Conservation (phyloP, 2,329 filamentous ascomycete species). For the Ophiocordyceps robertsii region DNA sequence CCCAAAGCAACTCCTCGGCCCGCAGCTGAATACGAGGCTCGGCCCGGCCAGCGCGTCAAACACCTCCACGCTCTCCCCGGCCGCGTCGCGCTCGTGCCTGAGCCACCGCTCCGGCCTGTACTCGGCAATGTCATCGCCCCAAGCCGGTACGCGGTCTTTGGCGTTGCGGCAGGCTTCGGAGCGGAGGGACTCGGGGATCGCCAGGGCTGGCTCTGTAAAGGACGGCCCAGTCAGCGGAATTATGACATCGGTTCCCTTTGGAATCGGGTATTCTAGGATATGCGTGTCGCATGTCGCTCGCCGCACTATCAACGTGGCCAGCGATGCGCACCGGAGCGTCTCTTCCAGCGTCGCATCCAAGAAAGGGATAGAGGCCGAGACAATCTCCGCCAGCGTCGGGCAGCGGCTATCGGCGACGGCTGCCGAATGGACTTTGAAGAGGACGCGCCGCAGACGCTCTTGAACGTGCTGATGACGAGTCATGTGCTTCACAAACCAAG, state of each 20-base stretch:
- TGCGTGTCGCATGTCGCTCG: conserved; percentile 16
- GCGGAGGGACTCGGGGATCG: conserved; percentile 14
- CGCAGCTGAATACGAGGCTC: conserved; percentile 20
- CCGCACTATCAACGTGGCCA: conserved; percentile 16
- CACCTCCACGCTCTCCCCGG: conserved; percentile 5
- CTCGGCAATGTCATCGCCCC: conserved; percentile 15
- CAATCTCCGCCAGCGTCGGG: conserved; percentile 18
- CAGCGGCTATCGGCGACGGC: conserved; percentile 10
- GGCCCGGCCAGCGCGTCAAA: conserved; percentile 22
- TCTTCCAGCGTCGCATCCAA: conserved; percentile 25
- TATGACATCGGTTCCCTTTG: conserved; percentile 19
- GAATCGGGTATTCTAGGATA: conserved; percentile 18
- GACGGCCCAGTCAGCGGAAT: conserved; percentile 14
- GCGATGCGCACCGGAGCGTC: conserved; percentile 16
- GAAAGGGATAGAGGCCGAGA: conserved; percentile 14
- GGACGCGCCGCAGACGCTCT: conserved; percentile 10
- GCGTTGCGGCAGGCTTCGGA: conserved; percentile 10
- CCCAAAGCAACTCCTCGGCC: conserved; percentile 24
- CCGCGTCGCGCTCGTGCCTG: conserved; percentile 2
- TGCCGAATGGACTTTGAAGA: conserved; percentile 8
- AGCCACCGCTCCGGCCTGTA: conserved; percentile 27
- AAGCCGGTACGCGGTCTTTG: conserved; percentile 12
- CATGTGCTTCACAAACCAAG: conserved; percentile 17
- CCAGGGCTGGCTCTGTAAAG: conserved; percentile 12
- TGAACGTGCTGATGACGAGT: conserved; percentile 10